Base-by-base conservation (phyloP, 192 early-diverging fungal genomes). In the Diversispora epigaea region DNA sequence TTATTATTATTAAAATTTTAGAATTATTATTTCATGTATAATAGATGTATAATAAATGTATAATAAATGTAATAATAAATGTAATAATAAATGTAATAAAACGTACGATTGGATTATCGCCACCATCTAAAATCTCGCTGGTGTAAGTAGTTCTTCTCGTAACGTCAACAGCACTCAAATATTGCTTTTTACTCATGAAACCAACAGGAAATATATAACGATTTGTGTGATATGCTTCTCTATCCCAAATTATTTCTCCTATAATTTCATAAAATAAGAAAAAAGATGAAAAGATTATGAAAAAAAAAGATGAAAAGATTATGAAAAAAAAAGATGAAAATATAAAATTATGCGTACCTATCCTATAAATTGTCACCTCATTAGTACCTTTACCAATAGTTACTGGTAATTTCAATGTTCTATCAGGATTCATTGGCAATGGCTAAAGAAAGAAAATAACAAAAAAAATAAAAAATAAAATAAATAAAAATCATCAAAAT, bases 161-260 rank as follows among this genome's bases (percentile, higher is more conserved):
- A 25, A 81, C 81, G 60, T 85, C 84, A 6, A 77, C 83, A 40
- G 89, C 81, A 52, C 88, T 89, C 11, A 89, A 83, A 25, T 84
- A 89, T 47, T 86, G 78, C 63, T 88, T 86, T 52, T 85, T 84
- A 76, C 89, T 90, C 64, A 83, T 81, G 71, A 90, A 91, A 6
- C 90, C 90, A 9, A 89, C 85, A 0, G 90, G 84, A 79, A 87
- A 91, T 19, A 91, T 90, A 75, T 91, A 91, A 39, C 90, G 83
- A 44, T 84, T 82, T 17, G 88, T 91, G 71, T 91, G 90, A 77
- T 88, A 91, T 21, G 84, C 80, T 69, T 89, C 85, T 12, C 84
- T 83, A 11, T 85, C 81, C 83, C 86, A 86, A 4, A 88, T 82
- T 21, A 91, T 81, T 1, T 65, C 54, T 4, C 84, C 84, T 85